phyloP scores from a whole-genome alignment of 2,329 filamentous ascomycete species.

The Elsinoe fawcettii region DNA sequence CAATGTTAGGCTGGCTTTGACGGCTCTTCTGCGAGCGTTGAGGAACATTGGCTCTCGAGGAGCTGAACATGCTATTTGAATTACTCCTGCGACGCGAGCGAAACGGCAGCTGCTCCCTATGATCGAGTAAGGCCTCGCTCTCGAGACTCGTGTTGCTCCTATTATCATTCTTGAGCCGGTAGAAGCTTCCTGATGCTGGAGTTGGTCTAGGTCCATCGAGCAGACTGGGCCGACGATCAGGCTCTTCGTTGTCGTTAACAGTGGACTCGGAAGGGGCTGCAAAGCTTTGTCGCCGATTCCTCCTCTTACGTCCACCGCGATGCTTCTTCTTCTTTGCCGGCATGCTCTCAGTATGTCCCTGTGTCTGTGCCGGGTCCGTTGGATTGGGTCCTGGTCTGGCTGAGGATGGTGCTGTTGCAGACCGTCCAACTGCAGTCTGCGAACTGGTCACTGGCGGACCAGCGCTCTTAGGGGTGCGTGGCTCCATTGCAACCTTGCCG shows the following conservation, averaged over 20 bases:
- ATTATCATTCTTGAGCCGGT: slow-evolving; percentile 47
- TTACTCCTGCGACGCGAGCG: slow-evolving; percentile 38
- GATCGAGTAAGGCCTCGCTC: slow-evolving; percentile 79
- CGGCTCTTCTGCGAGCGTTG: slow-evolving; percentile 13
- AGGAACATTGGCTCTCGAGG: slow-evolving; percentile 8
- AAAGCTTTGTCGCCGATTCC: slow-evolving; percentile 71
- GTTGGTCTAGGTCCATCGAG: slow-evolving; percentile 31
- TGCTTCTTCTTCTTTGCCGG: slow-evolving; percentile 62
- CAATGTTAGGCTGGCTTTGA: slow-evolving; percentile 14
- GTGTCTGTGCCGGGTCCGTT: neutral
- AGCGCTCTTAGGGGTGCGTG: slow-evolving; percentile 3
- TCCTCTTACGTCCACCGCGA: slow-evolving; percentile 70
- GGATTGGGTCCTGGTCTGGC: neutral
- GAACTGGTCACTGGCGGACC: slow-evolving; percentile 10
- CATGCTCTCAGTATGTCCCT: neutral
- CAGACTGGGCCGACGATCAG: slow-evolving; percentile 30
- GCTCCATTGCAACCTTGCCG: slow-evolving; percentile 8
- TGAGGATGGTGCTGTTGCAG: neutral
- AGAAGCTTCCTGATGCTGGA: slow-evolving; percentile 42
- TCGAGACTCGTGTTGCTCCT: slow-evolving; percentile 80
- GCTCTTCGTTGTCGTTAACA: slow-evolving; percentile 40
- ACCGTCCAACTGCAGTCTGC: neutral
- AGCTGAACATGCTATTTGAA: slow-evolving; percentile 27
- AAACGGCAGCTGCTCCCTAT: slow-evolving; percentile 43
- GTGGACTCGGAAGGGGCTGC: slow-evolving; percentile 55